These are phyloP conservation scores for Begonia fuchsioides DNA, from an alignment of 306 rosid genomes.

Conservation along the genomic window DNA sequence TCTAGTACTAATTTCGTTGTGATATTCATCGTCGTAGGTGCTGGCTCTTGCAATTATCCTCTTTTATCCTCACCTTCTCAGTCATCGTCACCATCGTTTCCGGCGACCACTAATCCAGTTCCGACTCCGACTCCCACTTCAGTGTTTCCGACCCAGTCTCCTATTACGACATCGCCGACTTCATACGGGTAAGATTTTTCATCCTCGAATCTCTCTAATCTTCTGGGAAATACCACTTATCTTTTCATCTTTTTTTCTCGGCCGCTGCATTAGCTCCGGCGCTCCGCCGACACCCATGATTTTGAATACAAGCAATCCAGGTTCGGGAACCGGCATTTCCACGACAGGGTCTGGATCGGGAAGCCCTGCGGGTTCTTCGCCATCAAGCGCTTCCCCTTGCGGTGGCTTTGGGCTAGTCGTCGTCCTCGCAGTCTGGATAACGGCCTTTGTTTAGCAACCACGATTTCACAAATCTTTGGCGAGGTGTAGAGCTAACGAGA, in stretches of 20 bases:
- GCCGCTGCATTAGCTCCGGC: not conserved
- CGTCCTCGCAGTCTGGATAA: too few species aligned
- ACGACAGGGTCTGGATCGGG: constrained; percentile 11
- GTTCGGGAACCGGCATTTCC: constrained; percentile 4
- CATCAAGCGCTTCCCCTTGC: not conserved
- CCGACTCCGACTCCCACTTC: not conserved
- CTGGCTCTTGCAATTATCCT: constrained; percentile 13
- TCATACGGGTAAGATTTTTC: constrained; percentile 5
- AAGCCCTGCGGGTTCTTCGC: constrained; percentile 7
- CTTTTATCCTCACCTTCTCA: constrained; percentile 9
- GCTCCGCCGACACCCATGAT: constrained; percentile 6
- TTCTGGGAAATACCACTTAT: not conserved
- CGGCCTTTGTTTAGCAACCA: too few species aligned
- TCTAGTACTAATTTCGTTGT: not conserved
- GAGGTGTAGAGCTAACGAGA: too few species aligned
- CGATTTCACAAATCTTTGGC: too few species aligned
- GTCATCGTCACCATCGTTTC: constrained; percentile 3
- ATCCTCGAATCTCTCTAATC: constrained; percentile 1
- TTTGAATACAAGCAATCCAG: constrained; percentile 10
- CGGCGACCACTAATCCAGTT: constrained; percentile 2
- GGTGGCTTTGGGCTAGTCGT: too few species aligned
- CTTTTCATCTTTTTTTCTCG: too few species aligned
- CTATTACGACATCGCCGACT: constrained; percentile 8
- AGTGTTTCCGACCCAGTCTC: constrained; percentile 5
- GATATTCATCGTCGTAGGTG: constrained; percentile 1